phyloP scores from a whole-genome alignment of 2,329 filamentous ascomycete species.

The Didymella lethalis region DNA sequence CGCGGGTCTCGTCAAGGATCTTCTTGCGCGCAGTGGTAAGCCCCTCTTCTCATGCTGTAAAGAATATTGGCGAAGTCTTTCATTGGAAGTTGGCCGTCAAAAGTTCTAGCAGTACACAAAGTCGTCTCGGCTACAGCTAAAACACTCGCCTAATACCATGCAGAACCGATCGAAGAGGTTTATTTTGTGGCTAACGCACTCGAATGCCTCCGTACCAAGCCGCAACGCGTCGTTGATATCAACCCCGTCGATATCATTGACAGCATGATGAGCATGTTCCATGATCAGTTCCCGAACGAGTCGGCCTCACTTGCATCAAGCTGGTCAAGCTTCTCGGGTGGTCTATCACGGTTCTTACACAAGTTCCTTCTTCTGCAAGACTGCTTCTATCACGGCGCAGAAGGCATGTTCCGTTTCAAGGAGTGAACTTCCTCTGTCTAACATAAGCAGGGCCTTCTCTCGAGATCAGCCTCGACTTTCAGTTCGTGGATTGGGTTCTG shows the following conservation, averaged over 20 bases:
- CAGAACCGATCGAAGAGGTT: conserved; percentile 20
- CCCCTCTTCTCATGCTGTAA: not conserved
- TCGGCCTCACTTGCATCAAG: conserved; percentile 6
- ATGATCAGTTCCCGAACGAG: conserved; percentile 18
- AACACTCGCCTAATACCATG: not conserved
- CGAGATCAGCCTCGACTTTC: conserved; percentile 24
- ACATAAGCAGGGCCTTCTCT: conserved; percentile 20
- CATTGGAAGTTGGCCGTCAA: no score
- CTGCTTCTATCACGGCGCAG: conserved; percentile 36
- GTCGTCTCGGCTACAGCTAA: no score
- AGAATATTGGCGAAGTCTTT: no score
- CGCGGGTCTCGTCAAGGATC: not conserved
- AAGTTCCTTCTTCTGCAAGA: conserved; percentile 47
- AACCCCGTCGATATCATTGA: conserved; percentile 32
- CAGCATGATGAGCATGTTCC: conserved; percentile 39
- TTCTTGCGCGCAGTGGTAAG: conserved; percentile 6
- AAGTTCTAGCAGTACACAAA: no score
- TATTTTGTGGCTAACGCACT: conserved; percentile 24
- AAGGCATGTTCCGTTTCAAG: not conserved
- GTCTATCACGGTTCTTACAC: conserved; percentile 39
- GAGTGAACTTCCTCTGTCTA: no score
- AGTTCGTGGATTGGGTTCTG: conserved; percentile 14
- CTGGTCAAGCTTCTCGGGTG: conserved; percentile 38
- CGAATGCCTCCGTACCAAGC: conserved; percentile 16
- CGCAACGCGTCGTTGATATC: conserved; percentile 28